Percentiles rank a stretch among this genome's conserved stretches.
These are phyloP conservation scores for Trametes versicolor DNA, from an alignment of 1,284 basidiomycete species.

Conservation along the genomic window DNA sequence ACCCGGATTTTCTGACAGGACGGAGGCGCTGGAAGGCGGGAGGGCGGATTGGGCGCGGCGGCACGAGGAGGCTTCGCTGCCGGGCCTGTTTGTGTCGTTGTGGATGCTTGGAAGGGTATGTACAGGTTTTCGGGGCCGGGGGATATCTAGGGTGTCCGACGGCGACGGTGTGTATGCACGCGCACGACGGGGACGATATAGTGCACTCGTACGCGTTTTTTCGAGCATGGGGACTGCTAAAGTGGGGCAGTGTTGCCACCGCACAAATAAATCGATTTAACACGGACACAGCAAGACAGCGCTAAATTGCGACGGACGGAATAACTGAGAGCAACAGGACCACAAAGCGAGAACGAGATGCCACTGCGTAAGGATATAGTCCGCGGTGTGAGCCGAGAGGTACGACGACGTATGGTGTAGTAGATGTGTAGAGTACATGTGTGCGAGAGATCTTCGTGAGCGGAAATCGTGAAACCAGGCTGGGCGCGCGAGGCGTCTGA, in stretches of 20 bases:
- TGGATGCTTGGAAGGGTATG: no score
- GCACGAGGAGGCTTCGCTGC: not conserved
- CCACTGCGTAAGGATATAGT: slow-evolving; percentile 2
- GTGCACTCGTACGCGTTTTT: no score
- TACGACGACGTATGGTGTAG: not conserved
- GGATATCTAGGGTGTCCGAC: not conserved
- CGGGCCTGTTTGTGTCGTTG: no score
- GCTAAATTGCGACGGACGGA: slow-evolving; percentile 16
- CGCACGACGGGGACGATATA: not conserved
- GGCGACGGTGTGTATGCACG: not conserved
- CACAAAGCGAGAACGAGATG: slow-evolving; percentile 11
- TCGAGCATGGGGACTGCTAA: not conserved
- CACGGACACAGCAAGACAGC: not conserved
- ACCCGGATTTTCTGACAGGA: not conserved
- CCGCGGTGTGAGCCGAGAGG: not conserved
- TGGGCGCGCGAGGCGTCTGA: not conserved
- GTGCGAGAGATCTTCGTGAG: slow-evolving; percentile 14
- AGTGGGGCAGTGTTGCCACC: not conserved
- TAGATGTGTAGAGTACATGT: slow-evolving; percentile 22
- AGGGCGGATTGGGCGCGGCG: not conserved
- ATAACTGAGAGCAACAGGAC: slow-evolving; percentile 2
- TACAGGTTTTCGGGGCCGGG: no score
- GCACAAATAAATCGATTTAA: not conserved
- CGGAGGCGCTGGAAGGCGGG: not conserved
- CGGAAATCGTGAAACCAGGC: not conserved